Evolutionary conservation across 2,329 filamentous ascomycete genomes (phyloP), one percentile per base, ranked within the genome.

Genomic region (Parascedosporium putredinis): DNA sequence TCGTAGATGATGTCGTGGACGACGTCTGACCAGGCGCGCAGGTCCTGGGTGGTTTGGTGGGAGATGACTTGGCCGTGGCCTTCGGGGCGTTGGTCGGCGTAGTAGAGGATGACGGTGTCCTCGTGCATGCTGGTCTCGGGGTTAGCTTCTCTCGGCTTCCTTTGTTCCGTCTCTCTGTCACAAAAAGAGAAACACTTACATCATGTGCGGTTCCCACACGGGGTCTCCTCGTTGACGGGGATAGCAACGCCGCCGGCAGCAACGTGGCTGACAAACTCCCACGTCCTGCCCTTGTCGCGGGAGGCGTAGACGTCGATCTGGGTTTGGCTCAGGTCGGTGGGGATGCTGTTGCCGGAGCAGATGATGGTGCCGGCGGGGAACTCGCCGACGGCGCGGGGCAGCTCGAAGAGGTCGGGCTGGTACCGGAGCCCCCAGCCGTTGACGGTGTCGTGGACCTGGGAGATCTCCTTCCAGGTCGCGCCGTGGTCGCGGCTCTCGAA

Each of bases 171-270:
- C n/a, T n/a, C n/a, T n/a, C n/a, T n/a, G n/a, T n/a, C n/a, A n/a
- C n/a, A n/a, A 38, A 14, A 7, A 8, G n/a, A 4, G 3, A 3
- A n/a, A n/a, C n/a, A 22, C 23, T 53, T 51, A 65, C 61, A 79
- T 59, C 38, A 87, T 64, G 61, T 83, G 86, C 0, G 84, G 84
- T 61, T 88, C 84, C 84, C 84, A 88, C 18, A 88, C 78, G 0
- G 83, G 81, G 80, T 83, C 33, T 79, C 61, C 1, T 79, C 83
- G 57, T 87, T 84, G 58, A 78, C 73, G 3, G 82, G 76, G 0
- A 68, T 57, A 2, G 82, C 81, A 44, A 71, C 70, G n/a, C 81
- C 81, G 29, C 83, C 84, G 2, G 68, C 65, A 1, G 82, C 83
- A 42, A 87, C 75, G 55, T 79, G 74, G 52, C 76, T 81, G 48